Base-by-base conservation (phyloP, 805 yeast species). In the Teunomyces atbi region DNA sequence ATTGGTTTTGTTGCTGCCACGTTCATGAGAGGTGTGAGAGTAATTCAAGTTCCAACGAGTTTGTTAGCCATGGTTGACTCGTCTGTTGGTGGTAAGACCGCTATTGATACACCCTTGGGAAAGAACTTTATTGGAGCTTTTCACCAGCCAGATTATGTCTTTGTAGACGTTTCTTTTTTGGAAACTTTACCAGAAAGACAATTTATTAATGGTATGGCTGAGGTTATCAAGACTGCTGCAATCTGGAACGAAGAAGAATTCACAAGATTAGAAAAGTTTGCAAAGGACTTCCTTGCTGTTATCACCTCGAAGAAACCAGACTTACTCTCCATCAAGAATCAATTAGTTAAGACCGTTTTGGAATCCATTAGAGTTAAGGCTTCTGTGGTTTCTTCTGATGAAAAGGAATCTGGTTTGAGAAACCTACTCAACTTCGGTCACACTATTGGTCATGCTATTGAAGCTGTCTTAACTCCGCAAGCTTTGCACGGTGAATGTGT, bases 1-100 rank as follows among this genome's bases (percentile, higher is more conserved):
- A 88, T 92, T 54, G 99, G 99, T 3, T 94, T 82, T 64, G 98
- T 94, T 35, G 99, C 99, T n/a, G 92, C 99, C 27, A 94, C 99
- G 2, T 94, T 94, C 66, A 94, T 94, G 99, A 81, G 99, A 64
- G 99, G 99, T 47, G 96, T 94, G 6, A 78, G 96, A 52, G 89
- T 90, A 47, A 84, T 90, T 37, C 99, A 94, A 66, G 77, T 94
- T 23, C 99, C 99, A 46, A 94, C 99, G 5, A 87, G 96, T 28
- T 69, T 94, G 53, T 76, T 94, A 52, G 85, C 99, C 6, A 94
- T 94, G 99, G 99, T 94, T 28, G 99, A 94, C 66, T 90, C 97
- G 8, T 89, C 97, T 4, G 89, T 94, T 56, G 99, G 99, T 49
- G 99, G 99, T 35, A 94, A 94, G 65, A 94, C 99, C 37, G 99